phyloP scores from a whole-genome alignment of 2,329 filamentous ascomycete species.

The Cordyceps tenuipes region DNA sequence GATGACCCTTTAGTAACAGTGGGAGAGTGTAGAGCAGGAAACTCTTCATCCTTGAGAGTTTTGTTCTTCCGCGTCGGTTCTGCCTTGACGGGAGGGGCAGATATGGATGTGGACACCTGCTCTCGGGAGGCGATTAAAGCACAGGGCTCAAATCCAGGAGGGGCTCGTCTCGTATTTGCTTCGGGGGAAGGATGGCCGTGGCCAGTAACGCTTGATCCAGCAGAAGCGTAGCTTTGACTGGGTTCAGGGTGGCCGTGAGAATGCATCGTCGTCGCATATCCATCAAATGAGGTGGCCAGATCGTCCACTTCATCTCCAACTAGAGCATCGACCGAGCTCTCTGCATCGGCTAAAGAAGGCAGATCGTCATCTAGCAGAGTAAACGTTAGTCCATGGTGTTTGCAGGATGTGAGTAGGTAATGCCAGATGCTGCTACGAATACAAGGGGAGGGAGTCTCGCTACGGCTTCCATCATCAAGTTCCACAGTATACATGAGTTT shows the following conservation, averaged over 20 bases:
- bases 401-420: slow-evolving; percentile 17
- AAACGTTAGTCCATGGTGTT: slow-evolving; percentile 32
- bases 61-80: slow-evolving; percentile 25
- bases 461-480: slow-evolving; percentile 56
- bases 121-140: neutral
- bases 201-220: neutral
- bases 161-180: slow-evolving; percentile 14
- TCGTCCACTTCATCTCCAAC: slow-evolving; percentile 49
- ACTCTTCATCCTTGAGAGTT: slow-evolving; percentile 44
- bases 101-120: neutral
- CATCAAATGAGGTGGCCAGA: neutral
- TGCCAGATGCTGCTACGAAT: slow-evolving; percentile 28
- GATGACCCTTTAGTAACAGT: slow-evolving; percentile 28
- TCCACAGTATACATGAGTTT: slow-evolving; percentile 35
- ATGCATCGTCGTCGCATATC: slow-evolving; percentile 13
- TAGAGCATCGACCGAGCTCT: slow-evolving; percentile 57
- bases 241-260: slow-evolving; percentile 2
- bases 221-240: neutral
- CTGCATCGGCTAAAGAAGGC: slow-evolving; percentile 52
- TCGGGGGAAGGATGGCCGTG: neutral
- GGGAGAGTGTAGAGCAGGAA: slow-evolving; percentile 47
- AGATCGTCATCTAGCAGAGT: slow-evolving; percentile 51
- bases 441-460: slow-evolving; percentile 35
- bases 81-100: slow-evolving; percentile 20
- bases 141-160: slow-evolving; percentile 22